Conservation (phyloP, 441 rosid genomes). For the Sinapis alba region DNA sequence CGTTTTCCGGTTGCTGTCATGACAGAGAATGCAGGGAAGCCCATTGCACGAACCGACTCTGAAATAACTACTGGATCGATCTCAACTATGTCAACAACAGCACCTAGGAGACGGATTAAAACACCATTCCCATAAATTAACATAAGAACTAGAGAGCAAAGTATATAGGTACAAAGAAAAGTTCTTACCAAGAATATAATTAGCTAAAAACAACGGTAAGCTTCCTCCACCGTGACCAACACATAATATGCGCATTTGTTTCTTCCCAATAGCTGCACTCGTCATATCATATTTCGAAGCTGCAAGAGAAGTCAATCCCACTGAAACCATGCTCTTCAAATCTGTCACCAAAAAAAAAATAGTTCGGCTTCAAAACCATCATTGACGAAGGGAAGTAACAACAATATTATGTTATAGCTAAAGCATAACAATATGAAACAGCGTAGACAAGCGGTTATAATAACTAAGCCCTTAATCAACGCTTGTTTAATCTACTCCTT, state of each 20-base stretch:
- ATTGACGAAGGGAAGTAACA: neutral
- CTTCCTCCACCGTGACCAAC: conserved; percentile 97
- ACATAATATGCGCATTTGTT: conserved; percentile 68
- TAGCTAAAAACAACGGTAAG: conserved; percentile 83
- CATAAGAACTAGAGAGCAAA: neutral
- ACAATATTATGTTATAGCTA: neutral
- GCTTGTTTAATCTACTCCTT: too few relatives aligned
- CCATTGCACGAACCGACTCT: conserved; percentile 75
- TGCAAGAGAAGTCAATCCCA: conserved; percentile 63
- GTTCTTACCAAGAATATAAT: conserved; percentile 65
- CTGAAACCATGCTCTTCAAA: conserved; percentile 66
- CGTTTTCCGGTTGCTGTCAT: conserved; percentile 52
- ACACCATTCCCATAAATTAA: neutral
- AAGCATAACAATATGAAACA: neutral
- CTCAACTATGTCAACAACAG: conserved; percentile 74
- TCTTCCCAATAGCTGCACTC: conserved; percentile 58
- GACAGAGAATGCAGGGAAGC: conserved; percentile 80
- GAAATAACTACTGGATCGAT: conserved; percentile 85
- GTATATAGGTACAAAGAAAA: neutral
- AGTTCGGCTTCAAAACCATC: neutral
- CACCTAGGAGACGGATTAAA: conserved; percentile 51
- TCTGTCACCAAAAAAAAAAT: conserved; percentile 41
- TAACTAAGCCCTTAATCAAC: too few relatives aligned
- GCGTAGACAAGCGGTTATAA: too few relatives aligned
- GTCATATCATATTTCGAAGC: conserved; percentile 59